Conservation (phyloP, 495 filamentous ascomycete genomes). For the Hypoxylon cercidicola region DNA sequence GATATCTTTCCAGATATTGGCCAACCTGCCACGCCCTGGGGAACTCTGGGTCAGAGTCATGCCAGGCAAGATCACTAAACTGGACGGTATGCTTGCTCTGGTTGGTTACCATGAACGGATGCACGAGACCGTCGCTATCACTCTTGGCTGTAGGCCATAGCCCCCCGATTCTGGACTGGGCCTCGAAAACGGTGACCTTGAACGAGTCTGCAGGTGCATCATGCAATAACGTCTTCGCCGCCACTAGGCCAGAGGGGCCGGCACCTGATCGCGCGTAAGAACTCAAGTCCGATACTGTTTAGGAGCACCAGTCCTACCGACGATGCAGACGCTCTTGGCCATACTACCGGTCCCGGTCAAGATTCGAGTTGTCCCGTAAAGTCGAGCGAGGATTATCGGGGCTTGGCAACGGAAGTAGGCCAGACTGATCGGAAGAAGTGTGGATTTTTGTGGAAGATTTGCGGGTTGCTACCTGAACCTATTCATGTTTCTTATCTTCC, state of each 20-base stretch:
- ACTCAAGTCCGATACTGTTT: not conserved
- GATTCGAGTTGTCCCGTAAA: slow-evolving; percentile 18
- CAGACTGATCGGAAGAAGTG: slow-evolving; percentile 7
- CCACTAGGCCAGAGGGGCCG: slow-evolving; percentile 82
- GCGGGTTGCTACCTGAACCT: not conserved
- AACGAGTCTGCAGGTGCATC: slow-evolving; percentile 67
- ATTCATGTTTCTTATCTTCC: slow-evolving; percentile 7
- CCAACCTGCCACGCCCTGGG: slow-evolving; percentile 82
- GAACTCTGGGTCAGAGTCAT: slow-evolving; percentile 64
- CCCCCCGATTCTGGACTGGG: slow-evolving; percentile 72
- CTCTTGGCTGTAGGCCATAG: slow-evolving; percentile 71
- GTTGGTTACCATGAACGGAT: slow-evolving; percentile 80
- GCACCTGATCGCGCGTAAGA: slow-evolving; percentile 62
- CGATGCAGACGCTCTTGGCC: slow-evolving; percentile 33
- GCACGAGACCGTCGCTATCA: slow-evolving; percentile 60
- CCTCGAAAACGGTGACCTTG: slow-evolving; percentile 76
- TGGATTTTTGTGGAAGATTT: not conserved
- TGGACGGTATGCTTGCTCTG: slow-evolving; percentile 79
- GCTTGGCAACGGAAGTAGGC: slow-evolving; percentile 13
- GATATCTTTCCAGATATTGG: slow-evolving; percentile 73
- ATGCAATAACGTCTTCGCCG: slow-evolving; percentile 81
- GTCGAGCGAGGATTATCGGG: slow-evolving; percentile 15
- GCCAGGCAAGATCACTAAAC: slow-evolving; percentile 83
- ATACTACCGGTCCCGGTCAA: slow-evolving; percentile 22
- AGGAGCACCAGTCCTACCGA: slow-evolving; percentile 21